These are phyloP conservation scores for Fusarium gaditjirri DNA, from an alignment of 2,329 filamentous ascomycete species.

Conservation along the genomic window DNA sequence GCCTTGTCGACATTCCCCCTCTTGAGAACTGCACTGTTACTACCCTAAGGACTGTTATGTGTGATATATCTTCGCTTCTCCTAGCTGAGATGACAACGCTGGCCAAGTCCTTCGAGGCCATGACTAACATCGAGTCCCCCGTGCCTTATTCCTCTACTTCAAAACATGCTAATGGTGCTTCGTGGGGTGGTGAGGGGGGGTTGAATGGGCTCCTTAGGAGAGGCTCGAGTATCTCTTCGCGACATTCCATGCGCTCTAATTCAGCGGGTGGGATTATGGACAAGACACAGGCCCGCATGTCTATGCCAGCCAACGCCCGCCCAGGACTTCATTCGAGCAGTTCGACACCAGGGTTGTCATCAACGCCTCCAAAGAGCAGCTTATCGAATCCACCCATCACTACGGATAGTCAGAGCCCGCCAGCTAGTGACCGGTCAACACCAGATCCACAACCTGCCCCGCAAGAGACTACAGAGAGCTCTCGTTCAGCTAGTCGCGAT, in stretches of 20 bases:
- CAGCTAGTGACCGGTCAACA: conserved; percentile 51
- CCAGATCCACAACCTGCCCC: conserved; percentile 53
- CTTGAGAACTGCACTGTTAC: conserved; percentile 75
- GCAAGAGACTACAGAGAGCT: conserved; percentile 55
- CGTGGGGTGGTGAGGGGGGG: conserved; percentile 54
- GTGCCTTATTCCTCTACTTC: conserved; percentile 58
- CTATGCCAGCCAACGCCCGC: conserved; percentile 74
- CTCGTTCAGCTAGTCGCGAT: conserved; percentile 64
- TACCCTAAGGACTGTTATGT: conserved; percentile 84
- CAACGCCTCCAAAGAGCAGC: conserved; percentile 62
- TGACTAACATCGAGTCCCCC: conserved; percentile 82
- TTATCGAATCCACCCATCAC: conserved; percentile 61
- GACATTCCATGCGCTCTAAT: conserved; percentile 59
- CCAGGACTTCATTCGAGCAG: conserved; percentile 55
- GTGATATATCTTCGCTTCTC: conserved; percentile 78
- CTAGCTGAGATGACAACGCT: conserved; percentile 80
- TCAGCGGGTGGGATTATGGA: conserved; percentile 66
- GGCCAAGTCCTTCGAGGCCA: conserved; percentile 76
- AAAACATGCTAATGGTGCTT: conserved; percentile 54
- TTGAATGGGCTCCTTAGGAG: conserved; percentile 56
- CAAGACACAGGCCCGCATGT: conserved; percentile 77
- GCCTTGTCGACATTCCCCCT: conserved; percentile 77
- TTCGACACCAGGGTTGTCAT: conserved; percentile 61
- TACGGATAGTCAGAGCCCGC: conserved; percentile 57
- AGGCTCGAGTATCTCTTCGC: conserved; percentile 65